Base-by-base conservation (phyloP, 176 grass and related monocot species). In the Musa acuminata region DNA sequence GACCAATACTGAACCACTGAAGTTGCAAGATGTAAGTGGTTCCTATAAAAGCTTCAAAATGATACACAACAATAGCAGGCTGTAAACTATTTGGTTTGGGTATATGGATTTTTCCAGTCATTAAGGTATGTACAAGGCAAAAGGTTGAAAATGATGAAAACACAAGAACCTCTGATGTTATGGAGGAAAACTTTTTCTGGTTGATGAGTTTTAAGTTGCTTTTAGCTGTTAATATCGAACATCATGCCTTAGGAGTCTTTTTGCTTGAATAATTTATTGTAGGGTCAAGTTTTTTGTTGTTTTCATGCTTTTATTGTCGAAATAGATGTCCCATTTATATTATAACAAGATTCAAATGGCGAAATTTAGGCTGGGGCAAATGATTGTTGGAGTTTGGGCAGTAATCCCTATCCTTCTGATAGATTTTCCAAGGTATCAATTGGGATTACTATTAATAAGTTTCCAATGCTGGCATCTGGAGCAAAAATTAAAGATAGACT, bases 391-490 rank as follows among this genome's bases (percentile, higher is more conserved):
- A 91, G 88, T 86, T 81, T 98, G 77, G 82, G 65, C 71, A 89
- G 80, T 69, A 84, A 74, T 24, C 75, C 91, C 49, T 87, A 85
- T 84, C 80, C 80, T 35, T 84, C 80, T 85, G 88, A 82, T 55
- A 85, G 84, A 83, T 84, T 94, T 58, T 88, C 86, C 19, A 99
- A 87, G 82, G 95, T 94, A 73, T 99, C 90, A 83, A 82, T 99
- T 71, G 86, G 88, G 8, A 71, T 94, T 63, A 72, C 71, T 13
- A 77, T 98, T 60, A 69, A 80, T n/a, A 65, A 64, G 49, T 53
- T n/a, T 50, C 77, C 84, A 49, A 98, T 73, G 76, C 26, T 52
- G 59, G 59, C 73, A 71, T 59, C 74, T 72, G 64, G 80, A 76
- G 78, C 63, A 73, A 79, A 19, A 73, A 71, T 67, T 20, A 64